Evolutionary conservation across 352 stramenopile species (phyloP).

Genomic region (Phytophthora sojae): DNA sequence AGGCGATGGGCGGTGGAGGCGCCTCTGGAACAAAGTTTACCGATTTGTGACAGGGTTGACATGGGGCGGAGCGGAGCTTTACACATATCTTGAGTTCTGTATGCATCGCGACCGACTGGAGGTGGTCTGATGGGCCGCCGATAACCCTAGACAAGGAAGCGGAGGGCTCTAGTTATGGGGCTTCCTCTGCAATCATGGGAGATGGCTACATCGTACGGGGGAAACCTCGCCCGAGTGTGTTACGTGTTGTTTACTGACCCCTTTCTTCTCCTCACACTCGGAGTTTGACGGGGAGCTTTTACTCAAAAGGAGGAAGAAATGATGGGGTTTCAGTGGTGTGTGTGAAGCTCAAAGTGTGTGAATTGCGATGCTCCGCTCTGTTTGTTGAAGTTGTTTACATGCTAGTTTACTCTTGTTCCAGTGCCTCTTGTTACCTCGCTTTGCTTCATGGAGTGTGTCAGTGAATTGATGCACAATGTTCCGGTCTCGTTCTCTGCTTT

Average conservation of each 20-base stretch:
- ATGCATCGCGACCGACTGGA: slow-evolving; percentile 33
- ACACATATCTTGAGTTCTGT: slow-evolving; percentile 23
- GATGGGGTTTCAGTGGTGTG: slow-evolving; percentile 63
- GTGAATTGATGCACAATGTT: slow-evolving; percentile 16
- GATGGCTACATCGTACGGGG: slow-evolving; percentile 13
- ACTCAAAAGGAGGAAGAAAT: slow-evolving; percentile 77
- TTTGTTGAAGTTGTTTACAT: slow-evolving; percentile 22
- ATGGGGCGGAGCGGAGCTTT: slow-evolving; percentile 15
- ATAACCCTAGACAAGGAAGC: slow-evolving; percentile 70
- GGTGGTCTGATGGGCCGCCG: slow-evolving; percentile 59
- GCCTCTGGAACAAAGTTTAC: slow-evolving; percentile 10
- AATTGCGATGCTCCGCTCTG: slow-evolving; percentile 18
- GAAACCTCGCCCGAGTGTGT: slow-evolving; percentile 34
- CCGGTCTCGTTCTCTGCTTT: slow-evolving; percentile 22
- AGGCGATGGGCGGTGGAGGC: slow-evolving; percentile 23
- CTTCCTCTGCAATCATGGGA: not conserved
- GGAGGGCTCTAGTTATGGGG: slow-evolving; percentile 8
- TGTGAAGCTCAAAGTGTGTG: slow-evolving; percentile 19
- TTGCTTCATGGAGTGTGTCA: slow-evolving; percentile 27
- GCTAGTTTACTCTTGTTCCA: slow-evolving; percentile 16
- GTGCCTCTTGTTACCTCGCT: slow-evolving; percentile 28
- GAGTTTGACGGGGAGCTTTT: slow-evolving; percentile 4
- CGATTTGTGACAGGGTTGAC: slow-evolving; percentile 21
- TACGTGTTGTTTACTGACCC: slow-evolving; percentile 73
- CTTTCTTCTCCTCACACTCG: slow-evolving; percentile 75